Percentiles rank a stretch among this genome's conserved stretches.
phyloP scores from a whole-genome alignment of 2,329 filamentous ascomycete genomes.

The Xylaria arbuscula region DNA sequence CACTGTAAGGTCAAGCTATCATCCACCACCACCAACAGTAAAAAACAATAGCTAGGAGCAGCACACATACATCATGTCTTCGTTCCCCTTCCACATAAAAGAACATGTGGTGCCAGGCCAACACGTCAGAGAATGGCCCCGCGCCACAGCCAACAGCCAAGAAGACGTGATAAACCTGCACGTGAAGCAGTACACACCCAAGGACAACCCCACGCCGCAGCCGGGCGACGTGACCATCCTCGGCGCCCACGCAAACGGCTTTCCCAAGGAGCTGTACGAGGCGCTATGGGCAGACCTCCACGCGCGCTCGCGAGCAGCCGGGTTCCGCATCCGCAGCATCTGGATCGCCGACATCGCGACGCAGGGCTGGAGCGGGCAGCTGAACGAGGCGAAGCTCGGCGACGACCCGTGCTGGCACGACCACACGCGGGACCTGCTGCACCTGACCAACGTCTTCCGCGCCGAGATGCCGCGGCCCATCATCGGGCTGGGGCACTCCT shows the following conservation, averaged over 20 bases:
- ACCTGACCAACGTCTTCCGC: constrained; percentile 87
- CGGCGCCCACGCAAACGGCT: constrained; percentile 89
- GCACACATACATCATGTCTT: constrained; percentile 42
- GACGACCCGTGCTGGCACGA: constrained; percentile 93
- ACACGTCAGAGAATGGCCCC: constrained; percentile 85
- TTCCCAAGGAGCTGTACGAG: constrained; percentile 96
- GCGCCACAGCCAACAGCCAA: constrained; percentile 76
- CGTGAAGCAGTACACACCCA: constrained; percentile 89
- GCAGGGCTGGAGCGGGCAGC: constrained; percentile 80
- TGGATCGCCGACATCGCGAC: constrained; percentile 93
- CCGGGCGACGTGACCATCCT: constrained; percentile 87
- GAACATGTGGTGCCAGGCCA: constrained; percentile 80
- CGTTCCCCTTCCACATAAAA: constrained; percentile 69
- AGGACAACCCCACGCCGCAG: constrained; percentile 73
- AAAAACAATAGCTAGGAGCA: background rate
- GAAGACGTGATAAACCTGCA: constrained; percentile 79
- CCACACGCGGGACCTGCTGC: constrained; percentile 83
- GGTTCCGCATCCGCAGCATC: constrained; percentile 80
- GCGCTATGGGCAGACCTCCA: constrained; percentile 89
- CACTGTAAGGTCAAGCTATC: background rate
- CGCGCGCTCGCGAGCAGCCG: constrained; percentile 59
- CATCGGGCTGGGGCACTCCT: constrained; percentile 88
- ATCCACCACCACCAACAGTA: background rate
- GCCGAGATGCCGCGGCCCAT: constrained; percentile 82
- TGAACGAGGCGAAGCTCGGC: constrained; percentile 81